Base-by-base conservation (phyloP, 139 green algal species). In the Tetraselmis striata region DNA sequence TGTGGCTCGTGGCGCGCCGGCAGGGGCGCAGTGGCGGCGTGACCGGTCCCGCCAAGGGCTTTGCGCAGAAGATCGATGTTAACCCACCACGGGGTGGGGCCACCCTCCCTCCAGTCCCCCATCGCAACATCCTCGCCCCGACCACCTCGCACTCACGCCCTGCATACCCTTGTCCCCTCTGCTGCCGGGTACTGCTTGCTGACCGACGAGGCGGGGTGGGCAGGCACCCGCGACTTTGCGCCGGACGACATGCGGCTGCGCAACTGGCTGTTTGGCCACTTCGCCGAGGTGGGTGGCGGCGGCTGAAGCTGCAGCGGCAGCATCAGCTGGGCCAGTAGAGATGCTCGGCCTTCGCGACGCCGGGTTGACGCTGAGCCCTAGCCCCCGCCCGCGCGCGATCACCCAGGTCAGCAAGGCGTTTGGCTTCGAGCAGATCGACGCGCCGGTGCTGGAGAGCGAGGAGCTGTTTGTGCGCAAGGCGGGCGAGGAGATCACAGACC, bases 381-480 rank as follows among this genome's bases (percentile, higher is more conserved):
- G 2, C 23, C 75, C 23, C 76, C 5, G 28, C 76, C 28, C 28
- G 2, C 2, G 76, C 28, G 28, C 76, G 28, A n/a, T 22, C 76
- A 45, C 29, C 18, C 30, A 88, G 25, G 92, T 97, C 28, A 89
- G 84, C 23, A 59, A 83, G 23, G 11, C 86, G 29, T 98, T 97
- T 83, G 95, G 94, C 0, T 99, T 98, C 86, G 96, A 98, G 83
- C 93, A 98, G 84, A 93, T 96, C 77, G 96, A 98, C 82, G 92
- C 92, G 32, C 97, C 97, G 23, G 96, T 99, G 79, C 87, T 99
- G 67, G 97, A 99, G 83, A 95, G 88, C 1, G 97, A 99, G 88
- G 95, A 97, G 87, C 93, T 99, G 1, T 99, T 96, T 84, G 89
- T 95, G 30, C 90, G 97, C 27, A 99, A 99, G 79, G 96, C 96